These are phyloP conservation scores for Ophiostoma sp. DNA, from an alignment of 2,329 filamentous ascomycete genomes.

Conservation along the genomic window DNA sequence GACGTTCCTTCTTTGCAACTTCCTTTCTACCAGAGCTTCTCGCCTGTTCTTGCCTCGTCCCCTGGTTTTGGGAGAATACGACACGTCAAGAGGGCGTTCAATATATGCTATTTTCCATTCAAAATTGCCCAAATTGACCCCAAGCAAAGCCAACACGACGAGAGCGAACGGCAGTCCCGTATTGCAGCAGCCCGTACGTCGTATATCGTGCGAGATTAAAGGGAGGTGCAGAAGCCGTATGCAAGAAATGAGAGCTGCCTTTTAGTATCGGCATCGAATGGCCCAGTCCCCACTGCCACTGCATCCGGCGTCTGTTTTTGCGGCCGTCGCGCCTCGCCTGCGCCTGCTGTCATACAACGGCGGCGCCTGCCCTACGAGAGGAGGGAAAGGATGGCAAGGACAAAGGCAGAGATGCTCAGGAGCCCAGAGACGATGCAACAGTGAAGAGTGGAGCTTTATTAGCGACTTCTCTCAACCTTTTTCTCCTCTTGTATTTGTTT, in stretches of 20 bases:
- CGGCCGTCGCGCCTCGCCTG: background rate
- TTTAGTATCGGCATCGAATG: background rate
- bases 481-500: background rate
- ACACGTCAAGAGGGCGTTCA: background rate
- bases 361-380: constrained; percentile 5
- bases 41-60: background rate
- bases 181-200: constrained; percentile 2
- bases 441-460: background rate
- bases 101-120: background rate
- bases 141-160: background rate
- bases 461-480: background rate
- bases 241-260: background rate
- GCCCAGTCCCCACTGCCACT: background rate
- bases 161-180: background rate
- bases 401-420: background rate
- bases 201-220: constrained; percentile 11
- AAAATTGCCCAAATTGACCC: background rate
- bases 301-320: background rate
- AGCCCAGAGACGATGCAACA: background rate
- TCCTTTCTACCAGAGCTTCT: background rate
- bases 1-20: background rate
- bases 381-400: background rate
- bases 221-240: constrained; percentile 1
- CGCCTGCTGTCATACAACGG: background rate
- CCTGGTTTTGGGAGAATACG: background rate